phyloP scores from a whole-genome alignment of 169 alveolate species.

The Cryptosporidium felis region DNA sequence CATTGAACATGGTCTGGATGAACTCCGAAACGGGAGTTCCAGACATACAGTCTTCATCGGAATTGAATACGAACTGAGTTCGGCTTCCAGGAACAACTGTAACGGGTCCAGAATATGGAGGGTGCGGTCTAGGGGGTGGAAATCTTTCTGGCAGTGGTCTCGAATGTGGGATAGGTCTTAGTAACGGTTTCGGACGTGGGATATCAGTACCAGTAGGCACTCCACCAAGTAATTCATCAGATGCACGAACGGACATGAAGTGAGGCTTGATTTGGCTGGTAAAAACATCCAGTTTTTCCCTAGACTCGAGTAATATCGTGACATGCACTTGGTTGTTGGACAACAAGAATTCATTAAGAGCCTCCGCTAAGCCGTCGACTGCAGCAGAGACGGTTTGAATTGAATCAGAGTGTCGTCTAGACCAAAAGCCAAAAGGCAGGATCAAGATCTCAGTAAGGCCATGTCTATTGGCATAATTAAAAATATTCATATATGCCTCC shows the following conservation, averaged over 20 bases:
- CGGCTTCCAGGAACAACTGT: not conserved
- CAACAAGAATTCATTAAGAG: conserved; percentile 1
- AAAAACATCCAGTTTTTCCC: not conserved
- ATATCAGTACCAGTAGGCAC: not conserved
- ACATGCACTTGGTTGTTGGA: not conserved
- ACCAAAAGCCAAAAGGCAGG: conserved; percentile 42
- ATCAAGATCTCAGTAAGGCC: not conserved
- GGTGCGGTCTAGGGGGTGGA: not conserved
- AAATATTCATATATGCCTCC: not conserved
- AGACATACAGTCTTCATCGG: conserved; percentile 30
- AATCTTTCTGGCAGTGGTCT: not conserved
- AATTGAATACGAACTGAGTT: not conserved
- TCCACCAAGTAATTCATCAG: not conserved
- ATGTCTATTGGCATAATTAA: not conserved
- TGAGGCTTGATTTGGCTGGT: conserved; percentile 5
- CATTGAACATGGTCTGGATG: conserved; percentile 18
- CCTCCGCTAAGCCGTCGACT: not conserved
- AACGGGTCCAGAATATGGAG: not conserved
- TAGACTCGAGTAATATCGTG: not conserved
- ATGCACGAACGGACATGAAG: conserved; percentile 28
- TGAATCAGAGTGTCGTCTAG: not conserved
- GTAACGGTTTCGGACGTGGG: not conserved
- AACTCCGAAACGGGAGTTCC: conserved; percentile 40
- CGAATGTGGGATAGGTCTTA: too few species aligned
- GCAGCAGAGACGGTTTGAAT: not conserved